Evolutionary conservation across 2,329 filamentous ascomycete genomes (phyloP), one percentile per base, ranked within the genome.

Genomic region (Epichloe sibirici): DNA sequence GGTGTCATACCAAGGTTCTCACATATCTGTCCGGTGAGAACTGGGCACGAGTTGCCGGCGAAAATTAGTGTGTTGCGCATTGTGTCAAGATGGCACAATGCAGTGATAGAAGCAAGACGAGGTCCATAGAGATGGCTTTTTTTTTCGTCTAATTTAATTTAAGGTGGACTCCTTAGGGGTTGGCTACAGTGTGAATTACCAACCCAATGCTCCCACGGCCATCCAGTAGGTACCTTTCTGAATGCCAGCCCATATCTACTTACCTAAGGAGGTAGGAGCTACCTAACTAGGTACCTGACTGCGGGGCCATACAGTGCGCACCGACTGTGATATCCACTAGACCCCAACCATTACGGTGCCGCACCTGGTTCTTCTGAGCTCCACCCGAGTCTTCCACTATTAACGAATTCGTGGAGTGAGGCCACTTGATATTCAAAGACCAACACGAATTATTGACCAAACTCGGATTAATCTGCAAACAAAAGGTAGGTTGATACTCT

Each of bases 31-130:
- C 70, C 72, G 17, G 81, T 81, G 64, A 85, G 77, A 55, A 71
- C 74, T 56, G 81, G 81, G 72, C 81, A 84, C 51, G 81, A 85
- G 56, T 79, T 81, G 71, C 82, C 82, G 62, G 81, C 75, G 64
- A 85, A 85, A 59, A 85, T 81, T 61, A 84, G 72, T 52, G 81
- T 85, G 65, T 82, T 82, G 63, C 81, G 76, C 80, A 83, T 83
- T 59, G 63, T 69, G 63, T 53, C 13, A 45, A 8, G 12, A 12
- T 11, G 25, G 40, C 40, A 45, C 31, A 50, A 37, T 15, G 34
- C 48, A 63, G 56, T 59, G 58, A 55, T 21, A 39, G 34, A 28
- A 25, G 28, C n/a, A 46, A 45, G 44, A 34, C 15, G 40, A 23
- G 43, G 47, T 56, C 52, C 51, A 60, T 59, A 64, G 58, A 58